A percentile compares a stretch with the other conserved stretches of the same genome.
Conservation (phyloP, 441 rosid species). For the Jatropha multifida region DNA sequence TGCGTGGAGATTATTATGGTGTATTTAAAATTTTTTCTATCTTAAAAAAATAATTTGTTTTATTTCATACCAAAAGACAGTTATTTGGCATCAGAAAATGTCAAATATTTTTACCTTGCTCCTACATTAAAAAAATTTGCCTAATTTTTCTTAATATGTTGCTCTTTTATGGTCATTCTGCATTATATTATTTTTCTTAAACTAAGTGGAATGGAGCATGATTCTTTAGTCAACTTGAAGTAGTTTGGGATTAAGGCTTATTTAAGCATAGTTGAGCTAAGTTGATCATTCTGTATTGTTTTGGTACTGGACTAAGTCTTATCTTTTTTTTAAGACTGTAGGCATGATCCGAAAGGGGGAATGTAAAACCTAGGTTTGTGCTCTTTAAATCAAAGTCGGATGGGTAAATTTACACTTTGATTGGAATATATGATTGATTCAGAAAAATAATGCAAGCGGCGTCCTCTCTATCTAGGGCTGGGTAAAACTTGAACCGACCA, state of each 20-base stretch:
- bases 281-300: background rate
- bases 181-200: no score
- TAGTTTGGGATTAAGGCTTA: background rate
- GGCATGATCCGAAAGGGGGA: background rate
- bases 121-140: background rate
- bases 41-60: background rate
- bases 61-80: background rate
- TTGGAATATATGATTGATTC: background rate
- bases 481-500: no score
- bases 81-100: background rate
- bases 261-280: background rate
- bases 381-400: background rate
- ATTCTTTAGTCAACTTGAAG: no score
- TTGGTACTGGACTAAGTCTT: background rate
- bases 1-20: background rate
- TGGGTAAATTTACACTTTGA: background rate
- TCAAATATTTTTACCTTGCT: background rate
- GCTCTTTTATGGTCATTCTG: background rate
- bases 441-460: background rate
- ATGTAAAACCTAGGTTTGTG: background rate
- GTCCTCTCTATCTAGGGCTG: no score
- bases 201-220: no score
- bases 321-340: background rate
- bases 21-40: background rate
- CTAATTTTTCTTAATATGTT: background rate